Conservation (phyloP, 2,329 filamentous ascomycete genomes). For the Monilinia polystroma region DNA sequence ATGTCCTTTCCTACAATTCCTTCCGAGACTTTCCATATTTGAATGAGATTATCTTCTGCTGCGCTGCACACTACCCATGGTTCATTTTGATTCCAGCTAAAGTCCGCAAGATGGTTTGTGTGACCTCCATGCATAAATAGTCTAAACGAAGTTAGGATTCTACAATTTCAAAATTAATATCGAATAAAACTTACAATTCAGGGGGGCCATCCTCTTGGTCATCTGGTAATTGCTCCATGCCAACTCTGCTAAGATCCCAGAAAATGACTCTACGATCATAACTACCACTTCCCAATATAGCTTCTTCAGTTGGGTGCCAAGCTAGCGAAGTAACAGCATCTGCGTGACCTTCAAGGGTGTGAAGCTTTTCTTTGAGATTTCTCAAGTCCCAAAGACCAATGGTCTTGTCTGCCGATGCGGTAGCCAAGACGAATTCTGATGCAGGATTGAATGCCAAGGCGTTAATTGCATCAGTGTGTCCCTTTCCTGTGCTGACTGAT, state of each 20-base stretch:
- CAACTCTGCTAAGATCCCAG: constrained; percentile 91
- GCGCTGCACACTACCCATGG: constrained; percentile 96
- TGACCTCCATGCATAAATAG: constrained; percentile 99
- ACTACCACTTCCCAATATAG: constrained; percentile 85
- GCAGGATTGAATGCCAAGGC: constrained; percentile 92
- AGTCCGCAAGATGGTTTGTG: constrained; percentile 94
- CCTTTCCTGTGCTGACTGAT: constrained; percentile 68
- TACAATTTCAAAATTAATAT: neutral
- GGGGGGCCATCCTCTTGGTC: constrained; percentile 93
- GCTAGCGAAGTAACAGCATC: constrained; percentile 88
- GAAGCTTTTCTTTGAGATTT: constrained; percentile 84
- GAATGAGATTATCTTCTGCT: constrained; percentile 93
- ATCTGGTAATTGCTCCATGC: constrained; percentile 91
- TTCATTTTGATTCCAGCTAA: constrained; percentile 96
- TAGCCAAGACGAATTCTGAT: constrained; percentile 86
- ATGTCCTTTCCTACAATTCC: constrained; percentile 77
- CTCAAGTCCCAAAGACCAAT: constrained; percentile 94
- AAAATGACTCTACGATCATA: constrained; percentile 93
- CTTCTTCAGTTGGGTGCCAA: constrained; percentile 90
- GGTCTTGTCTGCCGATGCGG: constrained; percentile 91
- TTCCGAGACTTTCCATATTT: constrained; percentile 88
- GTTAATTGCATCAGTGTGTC: constrained; percentile 92
- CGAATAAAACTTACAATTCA: constrained; percentile 68
- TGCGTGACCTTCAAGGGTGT: constrained; percentile 83
- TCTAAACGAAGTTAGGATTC: constrained; percentile 45